phyloP scores from a whole-genome alignment of 306 rosid genomes.

The Vigna hirtella region DNA sequence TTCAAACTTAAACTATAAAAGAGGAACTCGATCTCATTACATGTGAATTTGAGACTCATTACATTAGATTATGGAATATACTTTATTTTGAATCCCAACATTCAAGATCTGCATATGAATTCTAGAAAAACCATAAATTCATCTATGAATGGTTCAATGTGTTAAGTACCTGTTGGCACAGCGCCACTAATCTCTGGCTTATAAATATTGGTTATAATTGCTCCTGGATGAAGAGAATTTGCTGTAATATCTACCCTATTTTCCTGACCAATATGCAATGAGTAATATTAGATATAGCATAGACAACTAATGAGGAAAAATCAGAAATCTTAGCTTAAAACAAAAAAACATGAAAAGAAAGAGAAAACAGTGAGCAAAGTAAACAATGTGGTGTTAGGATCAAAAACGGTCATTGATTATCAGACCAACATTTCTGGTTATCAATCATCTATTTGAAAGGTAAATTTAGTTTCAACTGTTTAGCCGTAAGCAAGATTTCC shows the following conservation, averaged over 20 bases:
- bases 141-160: not conserved
- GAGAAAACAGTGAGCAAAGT: not conserved
- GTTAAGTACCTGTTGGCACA: slow-evolving; percentile 50
- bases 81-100: not conserved
- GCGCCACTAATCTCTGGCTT: slow-evolving; percentile 43
- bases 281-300: slow-evolving; percentile 25
- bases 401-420: not conserved
- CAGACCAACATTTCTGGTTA: not conserved
- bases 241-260: slow-evolving; percentile 66
- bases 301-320: slow-evolving; percentile 19
- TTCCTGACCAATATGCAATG: slow-evolving; percentile 64
- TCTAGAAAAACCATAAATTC: not conserved
- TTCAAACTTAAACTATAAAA: not conserved
- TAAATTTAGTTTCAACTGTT: no score
- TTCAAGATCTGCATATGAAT: not conserved
- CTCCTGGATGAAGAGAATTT: slow-evolving; percentile 93
- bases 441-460: no score
- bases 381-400: not conserved
- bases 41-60: not conserved
- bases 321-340: not conserved
- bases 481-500: no score
- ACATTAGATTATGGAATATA: not conserved
- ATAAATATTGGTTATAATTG: slow-evolving; percentile 62
- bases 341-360: not conserved
- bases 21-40: not conserved